Percentiles rank a stretch among this genome's conserved stretches.
These are phyloP conservation scores for Juglanconis sp. DNA, from an alignment of 2,329 filamentous ascomycete species.

Conservation along the genomic window DNA sequence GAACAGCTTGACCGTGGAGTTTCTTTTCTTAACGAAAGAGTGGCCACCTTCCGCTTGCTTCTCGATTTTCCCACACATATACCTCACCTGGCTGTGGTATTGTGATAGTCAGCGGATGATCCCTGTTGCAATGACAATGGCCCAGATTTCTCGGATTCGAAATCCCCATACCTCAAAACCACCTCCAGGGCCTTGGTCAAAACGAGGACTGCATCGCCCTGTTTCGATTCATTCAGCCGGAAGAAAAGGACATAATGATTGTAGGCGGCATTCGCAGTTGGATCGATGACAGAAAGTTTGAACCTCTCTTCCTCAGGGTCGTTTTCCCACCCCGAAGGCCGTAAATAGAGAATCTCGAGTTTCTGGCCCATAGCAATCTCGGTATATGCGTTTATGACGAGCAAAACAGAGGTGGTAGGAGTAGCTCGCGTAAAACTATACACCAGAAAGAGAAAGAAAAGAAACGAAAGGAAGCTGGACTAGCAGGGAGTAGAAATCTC, in stretches of 20 bases:
- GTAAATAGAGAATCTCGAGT: slow-evolving; percentile 27
- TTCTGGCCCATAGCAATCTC: slow-evolving; percentile 11
- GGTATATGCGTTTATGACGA: no score
- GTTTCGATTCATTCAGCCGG: slow-evolving; percentile 30
- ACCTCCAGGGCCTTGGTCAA: slow-evolving; percentile 28
- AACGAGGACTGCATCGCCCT: slow-evolving; percentile 19
- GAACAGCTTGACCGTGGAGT: slow-evolving; percentile 30
- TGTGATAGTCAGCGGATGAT: no score
- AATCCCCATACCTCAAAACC: neutral
- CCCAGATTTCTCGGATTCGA: no score
- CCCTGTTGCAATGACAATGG: no score
- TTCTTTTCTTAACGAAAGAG: slow-evolving; percentile 27
- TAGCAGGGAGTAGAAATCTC: no score
- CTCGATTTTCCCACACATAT: slow-evolving; percentile 39
- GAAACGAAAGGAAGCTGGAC: no score
- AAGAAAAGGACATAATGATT: slow-evolving; percentile 40
- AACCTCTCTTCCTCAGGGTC: slow-evolving; percentile 34
- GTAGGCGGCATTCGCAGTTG: slow-evolving; percentile 30
- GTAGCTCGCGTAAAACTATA: no score
- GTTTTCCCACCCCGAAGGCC: slow-evolving; percentile 34
- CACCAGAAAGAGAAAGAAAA: no score
- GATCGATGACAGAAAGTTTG: slow-evolving; percentile 36
- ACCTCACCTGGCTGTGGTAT: slow-evolving; percentile 22
- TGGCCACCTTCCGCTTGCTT: slow-evolving; percentile 33
- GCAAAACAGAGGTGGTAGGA: no score